Evolutionary conservation across 257 asterid genomes (phyloP).

Genomic region (Capsicum baccatum): DNA sequence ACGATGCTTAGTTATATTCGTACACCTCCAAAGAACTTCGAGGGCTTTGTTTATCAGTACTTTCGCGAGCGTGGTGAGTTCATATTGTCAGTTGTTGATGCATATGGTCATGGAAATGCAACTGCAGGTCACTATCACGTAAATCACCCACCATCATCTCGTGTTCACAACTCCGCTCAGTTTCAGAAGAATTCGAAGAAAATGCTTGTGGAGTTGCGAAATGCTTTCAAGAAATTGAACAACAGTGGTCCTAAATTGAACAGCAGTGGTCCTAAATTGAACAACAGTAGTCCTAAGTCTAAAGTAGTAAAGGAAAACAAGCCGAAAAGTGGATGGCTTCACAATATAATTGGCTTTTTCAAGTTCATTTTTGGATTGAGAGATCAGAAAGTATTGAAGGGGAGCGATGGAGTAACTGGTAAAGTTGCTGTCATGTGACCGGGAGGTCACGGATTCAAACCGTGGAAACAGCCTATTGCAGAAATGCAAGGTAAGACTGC

Average conservation of each 20-base stretch:
- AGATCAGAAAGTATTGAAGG: background rate
- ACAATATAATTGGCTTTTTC: background rate
- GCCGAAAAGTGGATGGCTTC: background rate
- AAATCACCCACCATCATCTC: conserved; percentile 29
- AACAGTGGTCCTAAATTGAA: background rate
- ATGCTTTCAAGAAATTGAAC: conserved; percentile 1
- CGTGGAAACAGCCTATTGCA: too few relatives aligned
- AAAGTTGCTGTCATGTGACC: too few relatives aligned
- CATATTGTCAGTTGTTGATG: conserved; percentile 41
- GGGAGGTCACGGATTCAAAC: too few relatives aligned
- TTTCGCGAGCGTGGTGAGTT: conserved; percentile 37
- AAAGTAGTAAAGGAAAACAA: background rate
- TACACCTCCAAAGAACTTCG: conserved; percentile 55
- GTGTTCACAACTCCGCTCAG: conserved; percentile 21
- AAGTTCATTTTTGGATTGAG: background rate
- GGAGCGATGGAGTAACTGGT: too few relatives aligned
- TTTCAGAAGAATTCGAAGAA: conserved; percentile 28
- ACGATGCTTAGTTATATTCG: conserved; percentile 43
- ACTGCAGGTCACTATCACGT: conserved; percentile 35
- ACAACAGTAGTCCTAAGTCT: background rate
- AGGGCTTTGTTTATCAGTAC: conserved; percentile 44
- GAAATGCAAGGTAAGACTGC: too few relatives aligned
- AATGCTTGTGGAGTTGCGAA: conserved; percentile 22
- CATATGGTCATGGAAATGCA: conserved; percentile 40
- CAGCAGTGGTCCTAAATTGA: background rate